Conservation (phyloP, 495 filamentous ascomycete species). For the Xylaria acuta region DNA sequence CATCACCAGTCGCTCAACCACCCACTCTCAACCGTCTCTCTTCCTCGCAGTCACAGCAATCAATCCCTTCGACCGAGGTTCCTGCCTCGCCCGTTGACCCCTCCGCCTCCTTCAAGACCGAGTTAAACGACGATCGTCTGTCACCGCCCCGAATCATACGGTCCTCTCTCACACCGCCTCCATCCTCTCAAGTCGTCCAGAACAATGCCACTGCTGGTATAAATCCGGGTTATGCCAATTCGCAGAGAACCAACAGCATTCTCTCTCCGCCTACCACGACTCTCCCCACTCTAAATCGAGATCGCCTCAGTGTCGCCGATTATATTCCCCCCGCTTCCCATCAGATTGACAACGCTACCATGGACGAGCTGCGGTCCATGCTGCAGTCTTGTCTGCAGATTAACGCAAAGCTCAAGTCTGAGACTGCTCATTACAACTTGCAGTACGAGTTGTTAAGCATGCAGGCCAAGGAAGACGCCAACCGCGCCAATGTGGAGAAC, state of each 20-base stretch:
- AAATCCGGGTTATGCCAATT: constrained; percentile 52
- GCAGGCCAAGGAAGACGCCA: constrained; percentile 83
- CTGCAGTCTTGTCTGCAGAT: constrained; percentile 60
- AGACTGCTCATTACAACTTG: constrained; percentile 88
- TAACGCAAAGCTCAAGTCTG: constrained; percentile 72
- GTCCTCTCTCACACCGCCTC: constrained; percentile 73
- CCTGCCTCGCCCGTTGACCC: constrained; percentile 50
- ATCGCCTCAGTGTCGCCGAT: constrained; percentile 55
- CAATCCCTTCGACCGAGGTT: constrained; percentile 52
- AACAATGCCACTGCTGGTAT: constrained; percentile 39
- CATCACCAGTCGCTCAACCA: constrained; percentile 12
- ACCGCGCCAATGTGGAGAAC: constrained; percentile 89
- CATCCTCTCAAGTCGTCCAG: constrained; percentile 68
- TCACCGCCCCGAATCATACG: constrained; percentile 47
- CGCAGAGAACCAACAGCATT: constrained; percentile 46
- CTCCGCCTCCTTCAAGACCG: constrained; percentile 44
- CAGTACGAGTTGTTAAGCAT: constrained; percentile 88
- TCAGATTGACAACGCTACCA: constrained; percentile 67
- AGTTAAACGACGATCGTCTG: constrained; percentile 47
- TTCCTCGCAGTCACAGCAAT: constrained; percentile 46
- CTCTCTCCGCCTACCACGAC: constrained; percentile 64
- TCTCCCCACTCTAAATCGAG: constrained; percentile 56
- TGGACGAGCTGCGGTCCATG: constrained; percentile 63
- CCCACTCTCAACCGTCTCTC: constrained; percentile 10
- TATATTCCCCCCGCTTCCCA: constrained; percentile 65